Conservation (phyloP, 2,329 filamentous ascomycete species). For the Mycosphaerelloides madeirae region DNA sequence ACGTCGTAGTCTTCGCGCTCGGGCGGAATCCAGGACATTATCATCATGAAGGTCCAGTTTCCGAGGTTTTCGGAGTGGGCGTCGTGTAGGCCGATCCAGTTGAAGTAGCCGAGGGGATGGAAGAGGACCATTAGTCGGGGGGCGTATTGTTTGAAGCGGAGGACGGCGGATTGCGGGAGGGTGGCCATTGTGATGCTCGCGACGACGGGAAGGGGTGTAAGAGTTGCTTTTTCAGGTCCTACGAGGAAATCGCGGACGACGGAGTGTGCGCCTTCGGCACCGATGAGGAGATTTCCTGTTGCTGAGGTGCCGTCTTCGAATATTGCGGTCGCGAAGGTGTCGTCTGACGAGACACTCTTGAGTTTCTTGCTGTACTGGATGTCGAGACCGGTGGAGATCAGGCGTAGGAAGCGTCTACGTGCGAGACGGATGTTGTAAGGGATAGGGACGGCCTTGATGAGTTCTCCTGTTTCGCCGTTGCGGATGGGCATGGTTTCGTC, state of each 20-base stretch:
- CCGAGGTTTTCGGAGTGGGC: constrained; percentile 9
- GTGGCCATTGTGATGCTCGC: constrained; percentile 14
- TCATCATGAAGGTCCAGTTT: constrained; percentile 20
- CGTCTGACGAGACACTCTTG: constrained; percentile 6
- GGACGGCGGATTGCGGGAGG: constrained; percentile 10
- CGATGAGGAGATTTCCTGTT: constrained; percentile 25
- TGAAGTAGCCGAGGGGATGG: constrained; percentile 17
- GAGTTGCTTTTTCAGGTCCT: constrained; percentile 8
- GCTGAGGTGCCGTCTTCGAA: constrained; percentile 26
- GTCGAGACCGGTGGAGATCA: constrained; percentile 12
- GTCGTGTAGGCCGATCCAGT: constrained; percentile 19
- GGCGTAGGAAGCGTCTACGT: constrained; percentile 14
- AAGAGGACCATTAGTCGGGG: constrained; percentile 14
- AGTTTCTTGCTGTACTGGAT: constrained; percentile 14
- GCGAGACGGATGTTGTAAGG: constrained; percentile 18
- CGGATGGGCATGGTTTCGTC: constrained; percentile 18
- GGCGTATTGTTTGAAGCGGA: constrained; percentile 11
- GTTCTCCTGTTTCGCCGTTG: constrained; percentile 15
- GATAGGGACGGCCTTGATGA: constrained; percentile 11
- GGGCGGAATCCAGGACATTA: constrained; percentile 14
- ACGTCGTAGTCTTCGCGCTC: constrained; percentile 5
- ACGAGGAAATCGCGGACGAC: constrained; percentile 18
- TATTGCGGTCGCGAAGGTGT: constrained; percentile 12
- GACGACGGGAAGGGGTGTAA: constrained; percentile 12
- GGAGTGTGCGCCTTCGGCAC: constrained; percentile 32